These are phyloP conservation scores for Cytospora piceicola DNA, from an alignment of 2,329 filamentous ascomycete species.

Conservation along the genomic window DNA sequence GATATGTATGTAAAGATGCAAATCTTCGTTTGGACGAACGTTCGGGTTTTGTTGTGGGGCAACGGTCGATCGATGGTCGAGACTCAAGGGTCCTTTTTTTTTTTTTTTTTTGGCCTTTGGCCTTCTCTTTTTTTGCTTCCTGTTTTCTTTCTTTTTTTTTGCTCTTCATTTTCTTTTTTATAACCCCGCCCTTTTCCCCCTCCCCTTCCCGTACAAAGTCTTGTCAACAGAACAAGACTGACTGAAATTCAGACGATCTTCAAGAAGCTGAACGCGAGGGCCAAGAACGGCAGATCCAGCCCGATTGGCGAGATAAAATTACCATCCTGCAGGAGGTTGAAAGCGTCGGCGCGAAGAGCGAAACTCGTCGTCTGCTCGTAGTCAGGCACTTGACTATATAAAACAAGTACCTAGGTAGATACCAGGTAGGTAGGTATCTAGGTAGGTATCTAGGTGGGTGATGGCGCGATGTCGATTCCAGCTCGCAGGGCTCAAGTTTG, in stretches of 20 bases:
- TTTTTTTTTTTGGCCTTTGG: too few species aligned
- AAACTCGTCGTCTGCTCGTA: conserved; percentile 10
- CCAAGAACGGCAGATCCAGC: conserved; percentile 17
- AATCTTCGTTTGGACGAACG: not conserved
- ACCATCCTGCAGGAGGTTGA: conserved; percentile 10
- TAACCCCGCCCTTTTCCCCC: not conserved
- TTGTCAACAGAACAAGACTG: conserved; percentile 11
- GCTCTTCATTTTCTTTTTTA: too few species aligned
- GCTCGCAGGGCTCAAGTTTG: conserved; percentile 17
- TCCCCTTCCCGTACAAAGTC: conserved; percentile 4
- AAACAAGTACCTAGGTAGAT: not conserved
- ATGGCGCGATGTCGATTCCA: not conserved
- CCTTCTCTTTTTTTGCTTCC: not conserved
- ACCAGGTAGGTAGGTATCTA: not conserved
- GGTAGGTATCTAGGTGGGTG: not conserved
- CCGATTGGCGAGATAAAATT: conserved; percentile 23
- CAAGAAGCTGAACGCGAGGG: conserved; percentile 9
- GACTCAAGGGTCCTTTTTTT: not conserved
- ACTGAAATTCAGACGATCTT: conserved; percentile 1
- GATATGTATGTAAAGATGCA: conserved; percentile 1
- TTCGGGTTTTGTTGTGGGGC: conserved; percentile 5
- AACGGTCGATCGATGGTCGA: not conserved
- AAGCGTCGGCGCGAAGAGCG: conserved; percentile 22
- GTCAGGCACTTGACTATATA: not conserved
- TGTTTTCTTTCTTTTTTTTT: not conserved